These are phyloP conservation scores for Zygnema cylindricum DNA, from an alignment of 139 green algal genomes.

Conservation along the genomic window DNA sequence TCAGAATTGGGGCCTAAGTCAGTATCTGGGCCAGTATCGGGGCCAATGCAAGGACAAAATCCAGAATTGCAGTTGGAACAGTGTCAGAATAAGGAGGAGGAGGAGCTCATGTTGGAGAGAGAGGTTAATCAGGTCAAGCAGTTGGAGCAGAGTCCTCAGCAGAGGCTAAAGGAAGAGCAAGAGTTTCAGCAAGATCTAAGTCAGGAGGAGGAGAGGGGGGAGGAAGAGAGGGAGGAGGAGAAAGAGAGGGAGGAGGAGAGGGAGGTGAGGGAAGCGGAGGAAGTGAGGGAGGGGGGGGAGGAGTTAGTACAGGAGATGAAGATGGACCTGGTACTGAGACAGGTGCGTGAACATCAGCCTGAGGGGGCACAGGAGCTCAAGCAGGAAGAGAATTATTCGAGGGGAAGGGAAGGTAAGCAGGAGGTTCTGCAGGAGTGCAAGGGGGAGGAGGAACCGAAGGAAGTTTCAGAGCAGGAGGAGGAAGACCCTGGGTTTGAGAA, in stretches of 20 bases:
- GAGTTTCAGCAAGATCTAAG: not conserved
- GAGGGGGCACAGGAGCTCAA: not conserved
- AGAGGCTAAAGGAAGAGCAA: not conserved
- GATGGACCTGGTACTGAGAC: not conserved
- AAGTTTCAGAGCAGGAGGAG: not conserved
- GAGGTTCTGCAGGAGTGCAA: not conserved
- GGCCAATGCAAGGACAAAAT: too few relatives aligned
- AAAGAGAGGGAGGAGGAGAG: not conserved
- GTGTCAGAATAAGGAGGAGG: not conserved
- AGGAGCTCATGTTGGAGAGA: constrained; percentile 23
- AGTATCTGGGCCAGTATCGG: too few relatives aligned
- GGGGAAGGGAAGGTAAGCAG: not conserved
- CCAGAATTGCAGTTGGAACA: too few relatives aligned
- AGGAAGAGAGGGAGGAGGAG: constrained; percentile 5
- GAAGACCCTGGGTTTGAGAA: not conserved
- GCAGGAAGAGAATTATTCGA: not conserved
- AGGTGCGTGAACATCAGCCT: not conserved
- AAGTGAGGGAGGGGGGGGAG: not conserved
- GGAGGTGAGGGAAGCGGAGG: not conserved
- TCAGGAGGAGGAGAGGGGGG: not conserved
- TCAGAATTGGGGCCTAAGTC: too few relatives aligned
- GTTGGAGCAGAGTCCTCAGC: constrained; percentile 11
- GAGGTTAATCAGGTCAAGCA: constrained; percentile 36
- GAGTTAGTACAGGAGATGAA: not conserved
- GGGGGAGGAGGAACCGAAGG: not conserved